Conservation (phyloP, 2,329 filamentous ascomycete species). For the Pyricularia sp. region DNA sequence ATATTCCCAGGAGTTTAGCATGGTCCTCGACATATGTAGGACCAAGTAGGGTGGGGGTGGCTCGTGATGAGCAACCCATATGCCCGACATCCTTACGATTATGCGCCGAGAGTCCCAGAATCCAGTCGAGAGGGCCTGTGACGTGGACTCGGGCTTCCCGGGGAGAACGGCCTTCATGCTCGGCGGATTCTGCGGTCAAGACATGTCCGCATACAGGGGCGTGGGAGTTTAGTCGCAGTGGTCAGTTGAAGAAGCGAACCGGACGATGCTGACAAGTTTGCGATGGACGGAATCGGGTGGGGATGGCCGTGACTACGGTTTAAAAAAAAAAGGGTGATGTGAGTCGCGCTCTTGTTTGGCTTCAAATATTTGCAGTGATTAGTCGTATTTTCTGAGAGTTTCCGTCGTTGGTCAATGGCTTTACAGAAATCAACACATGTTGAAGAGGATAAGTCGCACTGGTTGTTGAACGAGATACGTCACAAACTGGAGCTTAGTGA, state of each 20-base stretch:
- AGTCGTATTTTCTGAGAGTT: neutral
- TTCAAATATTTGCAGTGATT: neutral
- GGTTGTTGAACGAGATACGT: neutral
- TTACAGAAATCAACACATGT: neutral
- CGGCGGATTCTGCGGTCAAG: constrained; percentile 6
- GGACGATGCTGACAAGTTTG: neutral
- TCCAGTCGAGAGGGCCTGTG: constrained; percentile 36
- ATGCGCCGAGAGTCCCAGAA: constrained; percentile 30
- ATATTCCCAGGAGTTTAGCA: neutral
- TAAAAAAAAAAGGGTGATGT: neutral
- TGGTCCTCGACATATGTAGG: neutral
- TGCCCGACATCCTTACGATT: constrained; percentile 18
- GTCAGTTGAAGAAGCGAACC: neutral
- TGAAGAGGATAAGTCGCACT: neutral
- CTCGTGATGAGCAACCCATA: neutral
- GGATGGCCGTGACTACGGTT: neutral
- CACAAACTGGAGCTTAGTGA: neutral
- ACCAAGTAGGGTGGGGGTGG: neutral
- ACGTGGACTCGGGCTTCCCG: constrained; percentile 35
- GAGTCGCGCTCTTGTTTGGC: neutral
- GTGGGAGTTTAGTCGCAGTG: neutral
- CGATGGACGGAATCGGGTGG: neutral
- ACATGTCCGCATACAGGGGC: constrained; percentile 10
- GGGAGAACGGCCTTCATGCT: constrained; percentile 38
- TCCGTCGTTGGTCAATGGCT: neutral